A percentile compares a stretch with the other conserved stretches of the same genome.
Evolutionary conservation across 371 early-diverging fungal species (phyloP).

Genomic region (Mortierella sp.): DNA sequence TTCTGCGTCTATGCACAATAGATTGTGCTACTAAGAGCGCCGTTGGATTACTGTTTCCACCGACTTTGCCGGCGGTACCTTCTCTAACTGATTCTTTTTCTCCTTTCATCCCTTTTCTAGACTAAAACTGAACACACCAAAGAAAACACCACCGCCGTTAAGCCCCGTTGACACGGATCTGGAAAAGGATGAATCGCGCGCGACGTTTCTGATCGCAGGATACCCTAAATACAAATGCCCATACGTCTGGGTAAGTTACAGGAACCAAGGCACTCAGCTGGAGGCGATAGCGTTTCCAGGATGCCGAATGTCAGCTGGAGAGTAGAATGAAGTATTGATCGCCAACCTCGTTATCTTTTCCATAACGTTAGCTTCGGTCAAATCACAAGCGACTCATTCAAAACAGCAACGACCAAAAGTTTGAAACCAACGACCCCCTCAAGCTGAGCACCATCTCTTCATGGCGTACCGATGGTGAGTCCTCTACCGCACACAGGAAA

Average conservation of each 20-base stretch:
- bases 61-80: background rate
- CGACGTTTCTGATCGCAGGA: conserved; percentile 81
- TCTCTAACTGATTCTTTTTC: conserved; percentile 4
- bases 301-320: background rate
- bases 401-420: conserved; percentile 56
- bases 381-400: conserved; percentile 69
- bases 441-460: conserved; percentile 68
- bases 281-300: background rate
- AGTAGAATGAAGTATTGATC: background rate
- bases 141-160: conserved; percentile 49
- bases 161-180: conserved; percentile 69
- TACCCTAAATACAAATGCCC: conserved; percentile 86
- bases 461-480: conserved; percentile 68
- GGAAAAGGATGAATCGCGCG: conserved; percentile 63
- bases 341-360: background rate
- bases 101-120: conserved; percentile 20
- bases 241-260: conserved; percentile 79
- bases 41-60: background rate
- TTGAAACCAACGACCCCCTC: conserved; percentile 72
- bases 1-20: background rate
- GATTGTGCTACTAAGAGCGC: background rate
- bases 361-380: conserved; percentile 65
- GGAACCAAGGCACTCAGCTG: background rate
- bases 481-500: background rate
- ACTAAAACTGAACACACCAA: conserved; percentile 27